phyloP scores from a whole-genome alignment of 129 eudicot genomes.

The Sambucus nigra region DNA sequence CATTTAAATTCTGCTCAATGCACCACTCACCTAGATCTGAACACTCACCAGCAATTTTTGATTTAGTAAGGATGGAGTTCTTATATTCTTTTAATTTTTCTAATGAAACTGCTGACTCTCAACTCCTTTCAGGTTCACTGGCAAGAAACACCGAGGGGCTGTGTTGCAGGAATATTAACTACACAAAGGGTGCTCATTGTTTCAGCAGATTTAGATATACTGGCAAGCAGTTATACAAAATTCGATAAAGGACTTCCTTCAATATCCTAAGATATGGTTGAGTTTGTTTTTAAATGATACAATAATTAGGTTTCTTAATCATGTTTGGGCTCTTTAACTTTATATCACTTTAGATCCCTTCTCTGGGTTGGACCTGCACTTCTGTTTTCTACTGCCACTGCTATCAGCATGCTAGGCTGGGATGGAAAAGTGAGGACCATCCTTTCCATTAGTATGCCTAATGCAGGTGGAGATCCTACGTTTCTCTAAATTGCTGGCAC shows the following conservation, averaged over 20 bases:
- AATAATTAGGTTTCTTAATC: slow-evolving; percentile 1
- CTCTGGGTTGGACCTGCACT: slow-evolving; percentile 99
- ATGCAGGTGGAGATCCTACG: slow-evolving; percentile 55
- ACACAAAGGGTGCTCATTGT: slow-evolving; percentile 80
- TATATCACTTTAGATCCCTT: slow-evolving; percentile 74
- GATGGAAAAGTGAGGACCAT: slow-evolving; percentile 97
- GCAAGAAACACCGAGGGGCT: slow-evolving; percentile 98
- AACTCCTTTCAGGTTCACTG: slow-evolving; percentile 71
- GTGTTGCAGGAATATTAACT: slow-evolving; percentile 92
- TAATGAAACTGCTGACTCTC: too few species aligned
- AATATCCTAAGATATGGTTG: slow-evolving; percentile 52
- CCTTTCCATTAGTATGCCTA: slow-evolving; percentile 79
- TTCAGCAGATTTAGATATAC: slow-evolving; percentile 75
- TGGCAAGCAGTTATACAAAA: slow-evolving; percentile 62
- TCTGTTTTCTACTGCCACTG: slow-evolving; percentile 81
- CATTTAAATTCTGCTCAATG: too few species aligned
- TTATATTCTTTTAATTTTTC: too few species aligned
- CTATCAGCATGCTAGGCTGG: slow-evolving; percentile 93
- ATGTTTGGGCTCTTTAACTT: slow-evolving; percentile 40
- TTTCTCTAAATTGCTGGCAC: neutral
- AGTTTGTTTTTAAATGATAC: slow-evolving; percentile 2
- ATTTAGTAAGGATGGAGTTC: too few species aligned
- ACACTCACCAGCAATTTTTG: too few species aligned
- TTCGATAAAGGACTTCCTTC: slow-evolving; percentile 96
- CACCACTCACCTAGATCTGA: too few species aligned